phyloP scores from a whole-genome alignment of 1,139 yeast species.

The Yamadazyma diddensiae region DNA sequence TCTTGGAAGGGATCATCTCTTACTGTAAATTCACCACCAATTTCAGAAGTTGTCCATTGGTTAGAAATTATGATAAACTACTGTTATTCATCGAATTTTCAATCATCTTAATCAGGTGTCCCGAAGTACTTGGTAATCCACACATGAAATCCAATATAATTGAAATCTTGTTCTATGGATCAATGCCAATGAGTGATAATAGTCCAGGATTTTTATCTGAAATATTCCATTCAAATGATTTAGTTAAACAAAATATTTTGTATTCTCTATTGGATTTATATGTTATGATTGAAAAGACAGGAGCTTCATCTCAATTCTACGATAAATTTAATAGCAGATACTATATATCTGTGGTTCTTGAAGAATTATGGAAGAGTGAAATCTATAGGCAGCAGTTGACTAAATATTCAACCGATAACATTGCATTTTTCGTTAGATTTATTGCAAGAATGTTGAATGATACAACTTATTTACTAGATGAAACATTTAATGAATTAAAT shows the following conservation, averaged over 20 bases:
- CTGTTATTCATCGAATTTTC: constrained; percentile 68
- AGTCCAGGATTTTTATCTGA: constrained; percentile 71
- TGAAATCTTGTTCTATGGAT: constrained; percentile 76
- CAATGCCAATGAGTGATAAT: constrained; percentile 56
- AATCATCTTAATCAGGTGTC: constrained; percentile 74
- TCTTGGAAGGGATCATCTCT: constrained; percentile 79
- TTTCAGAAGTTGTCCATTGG: constrained; percentile 58
- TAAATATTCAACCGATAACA: constrained; percentile 60
- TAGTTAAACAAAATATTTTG: constrained; percentile 65
- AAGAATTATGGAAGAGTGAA: constrained; percentile 77
- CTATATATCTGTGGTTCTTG: constrained; percentile 79
- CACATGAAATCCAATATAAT: constrained; percentile 84
- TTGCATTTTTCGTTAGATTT: constrained; percentile 84
- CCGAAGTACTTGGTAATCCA: constrained; percentile 86
- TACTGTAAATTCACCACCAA: constrained; percentile 66
- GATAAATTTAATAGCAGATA: constrained; percentile 92
- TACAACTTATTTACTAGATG: constrained; percentile 87
- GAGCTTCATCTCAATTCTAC: constrained; percentile 91
- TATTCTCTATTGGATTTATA: constrained; percentile 86
- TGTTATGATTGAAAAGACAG: constrained; percentile 94
- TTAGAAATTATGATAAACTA: constrained; percentile 48
- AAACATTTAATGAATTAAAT: constrained; percentile 75
- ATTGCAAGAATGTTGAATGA: constrained; percentile 95
- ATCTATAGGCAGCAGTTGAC: constrained; percentile 66
- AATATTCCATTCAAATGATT: constrained; percentile 59